phyloP scores from a whole-genome alignment of 78 protist species.

The Chrysochromulina parva region DNA sequence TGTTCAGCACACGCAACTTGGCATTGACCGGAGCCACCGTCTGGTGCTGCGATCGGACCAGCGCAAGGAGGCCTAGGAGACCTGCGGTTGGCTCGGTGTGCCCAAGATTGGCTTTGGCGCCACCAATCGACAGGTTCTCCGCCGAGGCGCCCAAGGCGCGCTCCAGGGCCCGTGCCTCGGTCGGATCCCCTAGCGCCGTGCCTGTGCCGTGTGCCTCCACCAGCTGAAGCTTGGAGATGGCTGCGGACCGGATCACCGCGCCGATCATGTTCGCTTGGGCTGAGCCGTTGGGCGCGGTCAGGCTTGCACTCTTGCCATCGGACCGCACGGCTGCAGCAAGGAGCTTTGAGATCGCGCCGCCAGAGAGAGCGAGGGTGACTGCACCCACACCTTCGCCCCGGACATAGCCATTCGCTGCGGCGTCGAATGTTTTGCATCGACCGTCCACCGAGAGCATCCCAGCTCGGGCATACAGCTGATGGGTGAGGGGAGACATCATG shows the following conservation, averaged over 20 bases:
- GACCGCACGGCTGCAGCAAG: not conserved
- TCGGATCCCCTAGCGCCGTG: slow-evolving; percentile 72
- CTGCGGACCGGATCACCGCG: slow-evolving; percentile 41
- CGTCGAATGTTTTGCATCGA: slow-evolving; percentile 70
- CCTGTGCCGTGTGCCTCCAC: slow-evolving; percentile 36
- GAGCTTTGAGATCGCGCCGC: not conserved
- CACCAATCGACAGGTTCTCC: slow-evolving; percentile 51
- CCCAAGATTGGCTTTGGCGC: slow-evolving; percentile 72
- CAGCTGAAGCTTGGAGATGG: slow-evolving; percentile 32
- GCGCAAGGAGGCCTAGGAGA: not conserved
- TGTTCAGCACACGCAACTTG: not conserved
- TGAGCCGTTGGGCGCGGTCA: slow-evolving; percentile 63
- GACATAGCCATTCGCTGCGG: slow-evolving; percentile 82
- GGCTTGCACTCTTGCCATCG: slow-evolving; percentile 63
- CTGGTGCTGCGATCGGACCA: not conserved
- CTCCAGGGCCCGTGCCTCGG: slow-evolving; percentile 28
- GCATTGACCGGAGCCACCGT: not conserved
- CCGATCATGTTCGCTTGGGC: slow-evolving; percentile 68
- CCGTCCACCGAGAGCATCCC: slow-evolving; percentile 61
- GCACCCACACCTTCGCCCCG: slow-evolving; percentile 79
- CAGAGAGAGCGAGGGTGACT: not conserved
- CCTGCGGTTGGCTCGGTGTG: slow-evolving; percentile 70
- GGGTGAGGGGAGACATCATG: not conserved
- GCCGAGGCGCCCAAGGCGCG: not conserved
- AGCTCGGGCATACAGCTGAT: not conserved